A percentile compares a stretch with the other conserved stretches of the same genome.
phyloP scores from a whole-genome alignment of 805 yeast species.

The Candida sphagnicola region DNA sequence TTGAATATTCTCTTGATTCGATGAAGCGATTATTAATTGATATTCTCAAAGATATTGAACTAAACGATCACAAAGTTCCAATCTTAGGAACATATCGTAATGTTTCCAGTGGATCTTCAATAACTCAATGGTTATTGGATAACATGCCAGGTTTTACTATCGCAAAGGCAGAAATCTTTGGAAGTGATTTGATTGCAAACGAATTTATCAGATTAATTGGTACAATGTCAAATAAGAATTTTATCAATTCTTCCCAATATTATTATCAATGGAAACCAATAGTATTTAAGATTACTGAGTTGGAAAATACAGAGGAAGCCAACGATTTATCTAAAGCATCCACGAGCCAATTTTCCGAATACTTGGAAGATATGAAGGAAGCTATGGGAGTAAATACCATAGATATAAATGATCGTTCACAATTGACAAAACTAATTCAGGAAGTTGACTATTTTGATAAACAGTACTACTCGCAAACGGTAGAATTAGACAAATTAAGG shows the following conservation, averaged over 20 bases:
- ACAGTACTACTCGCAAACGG: constrained; percentile 48
- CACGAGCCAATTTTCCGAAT: constrained; percentile 19
- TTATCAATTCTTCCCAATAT: constrained; percentile 72
- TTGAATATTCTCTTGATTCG: constrained; percentile 22
- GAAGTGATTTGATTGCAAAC: constrained; percentile 61
- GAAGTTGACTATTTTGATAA: constrained; percentile 60
- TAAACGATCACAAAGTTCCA: constrained; percentile 54
- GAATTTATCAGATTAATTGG: constrained; percentile 69
- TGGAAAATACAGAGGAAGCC: constrained; percentile 11
- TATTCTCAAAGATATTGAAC: constrained; percentile 41
- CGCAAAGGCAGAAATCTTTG: constrained; percentile 64
- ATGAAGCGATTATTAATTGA: constrained; percentile 34
- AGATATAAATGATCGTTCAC: constrained; percentile 48
- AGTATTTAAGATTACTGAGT: constrained; percentile 49
- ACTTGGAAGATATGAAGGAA: constrained; percentile 42
- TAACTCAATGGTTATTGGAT: constrained; percentile 56
- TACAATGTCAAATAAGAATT: constrained; percentile 45
- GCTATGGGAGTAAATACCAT: constrained; percentile 40
- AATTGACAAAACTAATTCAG: constrained; percentile 45
- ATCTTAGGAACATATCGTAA: constrained; percentile 65
- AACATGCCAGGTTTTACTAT: constrained; percentile 42
- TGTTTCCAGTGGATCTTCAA: constrained; percentile 57
- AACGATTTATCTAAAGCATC: constrained; percentile 4
- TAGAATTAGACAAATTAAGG: constrained; percentile 58
- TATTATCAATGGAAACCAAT: constrained; percentile 77